A percentile compares a stretch with the other conserved stretches of the same genome.
phyloP scores from a whole-genome alignment of 345 rosid genomes.

The Fremontodendron californicum region DNA sequence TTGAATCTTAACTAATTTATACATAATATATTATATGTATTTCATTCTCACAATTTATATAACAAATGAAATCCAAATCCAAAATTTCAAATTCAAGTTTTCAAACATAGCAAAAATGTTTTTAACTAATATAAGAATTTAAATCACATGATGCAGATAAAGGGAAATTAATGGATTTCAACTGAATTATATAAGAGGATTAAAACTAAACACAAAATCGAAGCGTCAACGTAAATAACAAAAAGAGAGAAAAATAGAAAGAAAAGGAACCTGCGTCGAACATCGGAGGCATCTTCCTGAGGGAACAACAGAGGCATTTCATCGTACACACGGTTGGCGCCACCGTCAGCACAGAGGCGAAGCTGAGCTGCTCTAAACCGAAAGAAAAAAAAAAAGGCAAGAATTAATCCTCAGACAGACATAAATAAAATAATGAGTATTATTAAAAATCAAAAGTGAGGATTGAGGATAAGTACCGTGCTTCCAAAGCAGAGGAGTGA shows the following conservation, averaged over 20 bases:
- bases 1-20: too few species aligned
- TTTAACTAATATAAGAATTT: neutral
- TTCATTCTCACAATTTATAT: too few species aligned
- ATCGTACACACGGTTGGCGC: conserved; percentile 92
- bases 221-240: neutral
- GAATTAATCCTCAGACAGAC: neutral
- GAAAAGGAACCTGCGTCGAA: conserved; percentile 53
- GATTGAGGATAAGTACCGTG: conserved; percentile 45
- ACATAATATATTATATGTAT: too few species aligned
- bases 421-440: neutral
- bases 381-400: conserved; percentile 6
- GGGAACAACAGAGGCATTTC: conserved; percentile 78
- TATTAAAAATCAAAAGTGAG: neutral
- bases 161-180: neutral
- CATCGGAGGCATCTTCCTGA: conserved; percentile 40
- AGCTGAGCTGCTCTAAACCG: conserved; percentile 67
- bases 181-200: neutral
- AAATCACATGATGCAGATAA: neutral
- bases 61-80: too few species aligned
- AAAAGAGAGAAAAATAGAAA: neutral
- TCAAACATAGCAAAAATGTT: too few species aligned
- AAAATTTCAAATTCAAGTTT: too few species aligned
- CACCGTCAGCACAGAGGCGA: conserved; percentile 94
- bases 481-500: conserved; percentile 81
- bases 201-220: neutral